A percentile compares a stretch with the other conserved stretches of the same genome.
Evolutionary conservation across 1,284 basidiomycete genomes (phyloP).

Genomic region (Ceratobasidium sp.): DNA sequence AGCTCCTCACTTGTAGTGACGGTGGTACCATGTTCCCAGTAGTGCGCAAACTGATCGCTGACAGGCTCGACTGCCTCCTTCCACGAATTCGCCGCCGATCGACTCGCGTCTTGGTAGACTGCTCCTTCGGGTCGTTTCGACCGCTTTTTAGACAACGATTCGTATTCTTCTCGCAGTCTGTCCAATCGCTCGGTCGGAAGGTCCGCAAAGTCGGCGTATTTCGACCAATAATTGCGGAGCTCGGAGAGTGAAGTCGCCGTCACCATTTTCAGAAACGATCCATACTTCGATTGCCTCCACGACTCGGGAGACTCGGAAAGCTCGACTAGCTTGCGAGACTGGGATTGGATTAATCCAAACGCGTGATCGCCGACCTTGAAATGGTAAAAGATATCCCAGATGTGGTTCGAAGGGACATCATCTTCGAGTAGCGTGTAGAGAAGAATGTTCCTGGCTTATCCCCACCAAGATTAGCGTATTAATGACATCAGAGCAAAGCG

Average conservation of each 20-base stretch:
- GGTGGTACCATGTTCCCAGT: no score
- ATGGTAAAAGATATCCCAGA: conserved; percentile 47
- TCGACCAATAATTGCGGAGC: conserved; percentile 63
- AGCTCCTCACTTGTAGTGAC: conserved; percentile 42
- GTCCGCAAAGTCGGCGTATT: conserved; percentile 57
- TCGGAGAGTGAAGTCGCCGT: conserved; percentile 62
- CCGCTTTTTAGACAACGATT: conserved; percentile 3
- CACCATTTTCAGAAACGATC: conserved; percentile 60
- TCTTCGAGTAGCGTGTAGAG: conserved; percentile 60
- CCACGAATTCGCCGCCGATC: conserved; percentile 61
- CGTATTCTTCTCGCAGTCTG: conserved; percentile 7
- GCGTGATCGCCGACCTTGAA: conserved; percentile 51
- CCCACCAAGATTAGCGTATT: not conserved
- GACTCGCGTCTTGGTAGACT: conserved; percentile 49
- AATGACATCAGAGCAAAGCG: not conserved
- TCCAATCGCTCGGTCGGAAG: conserved; percentile 47
- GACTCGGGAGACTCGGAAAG: conserved; percentile 58
- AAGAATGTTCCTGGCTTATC: conserved; percentile 62
- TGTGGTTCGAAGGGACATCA: conserved; percentile 51
- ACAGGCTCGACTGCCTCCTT: no score
- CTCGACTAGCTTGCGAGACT: conserved; percentile 65
- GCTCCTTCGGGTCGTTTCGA: not conserved
- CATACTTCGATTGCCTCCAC: conserved; percentile 65
- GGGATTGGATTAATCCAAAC: conserved; percentile 60
- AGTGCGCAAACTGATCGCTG: no score